Evolutionary conservation across 345 rosid genomes (phyloP).

Genomic region (Citrus mangshanensis): DNA sequence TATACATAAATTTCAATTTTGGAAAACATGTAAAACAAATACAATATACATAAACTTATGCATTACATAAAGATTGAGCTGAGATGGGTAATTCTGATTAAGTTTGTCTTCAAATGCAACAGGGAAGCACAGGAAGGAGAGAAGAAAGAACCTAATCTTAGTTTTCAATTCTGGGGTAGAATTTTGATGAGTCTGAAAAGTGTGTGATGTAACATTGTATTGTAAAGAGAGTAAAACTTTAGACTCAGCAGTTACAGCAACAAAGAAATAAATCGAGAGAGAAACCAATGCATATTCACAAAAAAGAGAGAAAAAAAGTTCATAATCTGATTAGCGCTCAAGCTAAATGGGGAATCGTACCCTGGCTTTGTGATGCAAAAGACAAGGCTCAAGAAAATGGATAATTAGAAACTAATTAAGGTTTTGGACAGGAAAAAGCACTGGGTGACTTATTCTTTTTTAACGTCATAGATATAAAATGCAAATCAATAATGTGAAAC

Average conservation of each 20-base stretch:
- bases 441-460: background rate
- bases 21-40: background rate
- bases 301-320: no score
- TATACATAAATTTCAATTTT: background rate
- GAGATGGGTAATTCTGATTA: background rate
- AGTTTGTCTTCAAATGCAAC: background rate
- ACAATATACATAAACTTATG: background rate
- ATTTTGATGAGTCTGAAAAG: background rate
- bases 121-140: background rate
- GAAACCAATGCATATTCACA: background rate
- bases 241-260: background rate
- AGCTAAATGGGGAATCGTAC: background rate
- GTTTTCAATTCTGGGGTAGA: background rate
- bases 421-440: background rate
- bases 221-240: background rate
- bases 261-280: background rate
- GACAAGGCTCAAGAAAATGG: background rate
- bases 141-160: background rate
- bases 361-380: background rate
- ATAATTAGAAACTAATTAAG: background rate
- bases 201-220: background rate
- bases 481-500: background rate
- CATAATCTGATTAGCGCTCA: background rate
- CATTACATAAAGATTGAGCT: background rate
- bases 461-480: background rate